Conservation (phyloP, 352 stramenopile species). For the Chrysophaeum taylorii region DNA sequence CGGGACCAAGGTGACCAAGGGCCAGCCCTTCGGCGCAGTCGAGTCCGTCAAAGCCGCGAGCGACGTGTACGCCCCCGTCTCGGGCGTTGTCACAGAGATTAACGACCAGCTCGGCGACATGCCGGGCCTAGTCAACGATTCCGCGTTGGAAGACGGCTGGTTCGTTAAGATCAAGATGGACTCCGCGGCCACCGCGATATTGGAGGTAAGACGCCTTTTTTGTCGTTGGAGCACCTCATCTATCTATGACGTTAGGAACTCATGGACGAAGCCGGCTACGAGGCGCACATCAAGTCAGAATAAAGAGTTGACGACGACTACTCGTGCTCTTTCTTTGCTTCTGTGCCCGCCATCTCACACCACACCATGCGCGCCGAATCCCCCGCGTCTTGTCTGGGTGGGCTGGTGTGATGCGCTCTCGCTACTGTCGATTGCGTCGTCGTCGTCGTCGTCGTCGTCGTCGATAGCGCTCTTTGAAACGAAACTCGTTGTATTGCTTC, state of each 20-base stretch:
- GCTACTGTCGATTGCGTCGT: no score
- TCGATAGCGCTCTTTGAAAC: no score
- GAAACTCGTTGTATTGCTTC: no score
- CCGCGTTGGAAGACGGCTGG: constrained; percentile 50
- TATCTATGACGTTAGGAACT: constrained; percentile 34
- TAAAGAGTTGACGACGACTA: no score
- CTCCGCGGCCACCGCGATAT: constrained; percentile 33
- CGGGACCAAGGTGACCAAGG: constrained; percentile 81
- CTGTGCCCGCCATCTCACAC: no score
- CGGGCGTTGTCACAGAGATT: constrained; percentile 77
- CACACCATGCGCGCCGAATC: no score
- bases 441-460: no score
- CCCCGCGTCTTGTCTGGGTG: no score
- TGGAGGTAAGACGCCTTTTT: neutral
- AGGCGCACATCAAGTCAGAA: constrained; percentile 38
- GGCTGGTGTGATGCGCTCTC: no score
- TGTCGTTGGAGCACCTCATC: neutral
- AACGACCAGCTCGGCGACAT: constrained; percentile 68
- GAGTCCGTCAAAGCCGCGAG: constrained; percentile 97
- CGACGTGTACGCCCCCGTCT: constrained; percentile 87
- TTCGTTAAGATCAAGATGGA: constrained; percentile 63
- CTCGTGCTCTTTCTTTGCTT: no score
- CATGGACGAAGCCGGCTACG: constrained; percentile 53
- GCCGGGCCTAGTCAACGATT: constrained; percentile 52
- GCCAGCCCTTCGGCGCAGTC: constrained; percentile 87